phyloP scores from a whole-genome alignment of 305 asterid species.

The Ajuga reptans region DNA sequence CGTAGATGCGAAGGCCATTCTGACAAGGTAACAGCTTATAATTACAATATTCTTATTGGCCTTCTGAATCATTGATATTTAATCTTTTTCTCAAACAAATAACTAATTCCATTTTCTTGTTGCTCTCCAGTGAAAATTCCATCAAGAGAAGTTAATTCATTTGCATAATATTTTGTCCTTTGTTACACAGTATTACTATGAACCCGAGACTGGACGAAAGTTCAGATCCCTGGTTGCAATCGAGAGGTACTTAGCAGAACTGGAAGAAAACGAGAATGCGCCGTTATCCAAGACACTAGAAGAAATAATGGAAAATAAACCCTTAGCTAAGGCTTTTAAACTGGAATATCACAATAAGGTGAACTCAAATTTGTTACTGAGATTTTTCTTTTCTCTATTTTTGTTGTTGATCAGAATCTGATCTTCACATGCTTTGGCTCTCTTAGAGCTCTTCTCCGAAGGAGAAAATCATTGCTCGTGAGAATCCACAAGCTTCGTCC shows the following conservation, averaged over 20 bases:
- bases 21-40: conserved; percentile 47
- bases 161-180: not conserved
- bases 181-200: conserved; percentile 58
- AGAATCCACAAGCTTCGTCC: conserved; percentile 25
- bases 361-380: conserved; percentile 4
- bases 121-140: not conserved
- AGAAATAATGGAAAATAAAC: conserved; percentile 46
- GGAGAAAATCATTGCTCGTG: conserved; percentile 21
- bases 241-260: conserved; percentile 47
- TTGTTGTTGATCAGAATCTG: not conserved
- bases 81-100: not conserved
- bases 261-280: conserved; percentile 39
- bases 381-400: not conserved
- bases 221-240: conserved; percentile 60
- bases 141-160: not conserved
- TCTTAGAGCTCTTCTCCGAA: conserved; percentile 27
- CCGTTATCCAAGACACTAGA: conserved; percentile 45
- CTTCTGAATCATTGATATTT: not conserved
- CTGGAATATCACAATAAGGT: conserved; percentile 40
- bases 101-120: not conserved
- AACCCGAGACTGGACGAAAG: conserved; percentile 60
- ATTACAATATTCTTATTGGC: not conserved
- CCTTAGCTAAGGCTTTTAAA: conserved; percentile 48
- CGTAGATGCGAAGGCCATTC: conserved; percentile 27
- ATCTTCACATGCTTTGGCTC: not conserved